Evolutionary conservation across 2,329 filamentous ascomycete genomes (phyloP).

Genomic region (Gnomoniopsis sp.): DNA sequence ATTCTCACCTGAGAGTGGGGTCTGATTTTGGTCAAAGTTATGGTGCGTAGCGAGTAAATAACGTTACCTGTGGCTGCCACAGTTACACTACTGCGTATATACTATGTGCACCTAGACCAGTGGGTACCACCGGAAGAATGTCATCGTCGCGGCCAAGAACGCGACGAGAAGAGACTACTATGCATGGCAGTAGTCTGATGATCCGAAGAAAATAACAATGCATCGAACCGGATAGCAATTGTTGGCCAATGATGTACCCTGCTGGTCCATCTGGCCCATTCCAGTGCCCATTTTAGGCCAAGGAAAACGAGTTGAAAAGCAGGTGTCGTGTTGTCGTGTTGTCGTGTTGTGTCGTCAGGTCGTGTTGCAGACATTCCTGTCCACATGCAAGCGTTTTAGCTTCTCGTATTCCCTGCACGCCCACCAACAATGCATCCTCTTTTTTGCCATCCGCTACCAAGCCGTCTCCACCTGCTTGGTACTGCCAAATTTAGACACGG

Average conservation of each 20-base stretch:
- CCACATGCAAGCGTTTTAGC: constrained; percentile 2
- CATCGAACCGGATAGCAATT: neutral
- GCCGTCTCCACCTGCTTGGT: neutral
- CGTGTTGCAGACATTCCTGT: constrained; percentile 11
- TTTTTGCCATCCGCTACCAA: constrained; percentile 14
- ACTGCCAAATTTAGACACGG: neutral
- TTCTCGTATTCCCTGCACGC: constrained; percentile 16
- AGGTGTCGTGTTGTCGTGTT: neutral
- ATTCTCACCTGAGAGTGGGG: no score
- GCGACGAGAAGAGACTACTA: neutral
- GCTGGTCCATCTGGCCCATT: neutral
- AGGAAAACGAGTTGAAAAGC: neutral
- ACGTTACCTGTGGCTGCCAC: no score
- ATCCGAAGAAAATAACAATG: neutral
- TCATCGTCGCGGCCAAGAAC: neutral
- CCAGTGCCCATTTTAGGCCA: neutral
- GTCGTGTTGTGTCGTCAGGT: neutral
- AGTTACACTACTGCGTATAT: no score
- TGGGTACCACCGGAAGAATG: no score
- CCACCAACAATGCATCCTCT: neutral
- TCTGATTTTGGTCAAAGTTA: no score
- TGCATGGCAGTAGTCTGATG: neutral
- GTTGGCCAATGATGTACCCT: neutral
- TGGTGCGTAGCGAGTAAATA: no score
- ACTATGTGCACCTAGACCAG: no score